Evolutionary conservation across 306 rosid genomes (phyloP).

Genomic region (Spatholobus suberectus): DNA sequence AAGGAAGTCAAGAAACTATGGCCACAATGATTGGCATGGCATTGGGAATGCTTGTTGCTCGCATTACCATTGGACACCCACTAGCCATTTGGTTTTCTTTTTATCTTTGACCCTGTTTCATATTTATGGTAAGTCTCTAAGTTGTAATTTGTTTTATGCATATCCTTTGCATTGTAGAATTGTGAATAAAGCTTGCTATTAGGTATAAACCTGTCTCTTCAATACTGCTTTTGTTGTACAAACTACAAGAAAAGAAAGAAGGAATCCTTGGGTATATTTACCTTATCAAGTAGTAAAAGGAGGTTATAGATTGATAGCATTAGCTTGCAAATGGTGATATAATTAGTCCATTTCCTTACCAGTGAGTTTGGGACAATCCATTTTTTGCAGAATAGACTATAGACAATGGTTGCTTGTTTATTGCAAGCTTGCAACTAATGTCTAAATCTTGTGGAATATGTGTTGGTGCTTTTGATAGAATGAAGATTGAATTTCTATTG

Average conservation of each 20-base stretch:
- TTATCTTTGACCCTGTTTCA: constrained; percentile 81
- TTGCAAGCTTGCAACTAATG: not conserved
- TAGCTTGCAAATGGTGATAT: not conserved
- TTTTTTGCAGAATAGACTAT: not conserved
- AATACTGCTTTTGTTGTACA: constrained; percentile 4
- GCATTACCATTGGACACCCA: constrained; percentile 67
- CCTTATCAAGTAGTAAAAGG: not conserved
- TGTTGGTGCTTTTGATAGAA: constrained; percentile 20
- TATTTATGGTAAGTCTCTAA: constrained; percentile 71
- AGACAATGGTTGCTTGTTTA: not conserved
- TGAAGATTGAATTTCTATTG: not conserved
- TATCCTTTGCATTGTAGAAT: constrained; percentile 24
- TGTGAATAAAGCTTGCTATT: not conserved
- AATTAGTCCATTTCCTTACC: constrained; percentile 1
- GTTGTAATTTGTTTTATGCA: constrained; percentile 20
- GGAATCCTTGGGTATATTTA: not conserved
- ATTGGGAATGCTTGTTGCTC: constrained; percentile 90
- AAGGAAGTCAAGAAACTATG: constrained; percentile 64
- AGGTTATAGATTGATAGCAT: constrained; percentile 10
- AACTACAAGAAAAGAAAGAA: not conserved
- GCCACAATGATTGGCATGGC: constrained; percentile 97
- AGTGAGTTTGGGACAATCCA: constrained; percentile 12
- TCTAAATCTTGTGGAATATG: constrained; percentile 2
- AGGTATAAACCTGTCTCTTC: not conserved
- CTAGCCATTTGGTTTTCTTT: constrained; percentile 80